These are phyloP conservation scores for Auricularia auricula-judae DNA, from an alignment of 768 basidiomycete genomes.

Conservation along the genomic window DNA sequence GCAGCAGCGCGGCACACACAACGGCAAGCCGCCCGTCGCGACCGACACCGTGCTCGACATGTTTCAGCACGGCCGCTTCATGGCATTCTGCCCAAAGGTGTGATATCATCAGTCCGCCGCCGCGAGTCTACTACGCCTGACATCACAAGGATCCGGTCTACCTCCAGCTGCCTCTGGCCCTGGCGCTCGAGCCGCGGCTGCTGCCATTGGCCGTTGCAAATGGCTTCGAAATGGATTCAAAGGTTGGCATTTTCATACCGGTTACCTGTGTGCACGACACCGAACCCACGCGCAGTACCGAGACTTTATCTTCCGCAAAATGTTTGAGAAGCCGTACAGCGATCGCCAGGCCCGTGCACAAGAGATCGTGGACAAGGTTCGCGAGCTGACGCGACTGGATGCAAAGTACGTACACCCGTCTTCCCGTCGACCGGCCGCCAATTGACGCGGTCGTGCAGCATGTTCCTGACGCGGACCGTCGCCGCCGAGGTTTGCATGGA, in stretches of 20 bases:
- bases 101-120: slow-evolving; percentile 8
- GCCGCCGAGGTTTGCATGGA: slow-evolving; percentile 79
- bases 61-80: slow-evolving; percentile 68
- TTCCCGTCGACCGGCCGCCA: background rate
- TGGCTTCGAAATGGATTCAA: slow-evolving; percentile 70
- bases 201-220: slow-evolving; percentile 62
- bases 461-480: slow-evolving; percentile 77
- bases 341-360: slow-evolving; percentile 36
- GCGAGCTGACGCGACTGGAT: slow-evolving; percentile 61
- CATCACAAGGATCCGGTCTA: slow-evolving; percentile 56
- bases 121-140: background rate
- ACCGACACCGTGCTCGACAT: slow-evolving; percentile 49
- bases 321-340: slow-evolving; percentile 56
- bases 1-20: slow-evolving; percentile 37
- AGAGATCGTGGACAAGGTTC: slow-evolving; percentile 59
- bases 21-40: background rate
- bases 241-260: slow-evolving; percentile 30
- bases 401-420: slow-evolving; percentile 31
- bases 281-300: slow-evolving; percentile 41
- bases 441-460: slow-evolving; percentile 29
- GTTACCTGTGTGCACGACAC: background rate
- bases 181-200: slow-evolving; percentile 66
- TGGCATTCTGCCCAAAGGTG: slow-evolving; percentile 66
- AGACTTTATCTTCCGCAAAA: slow-evolving; percentile 79
- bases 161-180: slow-evolving; percentile 63